These are phyloP conservation scores for Paramecium octaurelia DNA, from an alignment of 73 alveolate species.

Conservation along the genomic window DNA sequence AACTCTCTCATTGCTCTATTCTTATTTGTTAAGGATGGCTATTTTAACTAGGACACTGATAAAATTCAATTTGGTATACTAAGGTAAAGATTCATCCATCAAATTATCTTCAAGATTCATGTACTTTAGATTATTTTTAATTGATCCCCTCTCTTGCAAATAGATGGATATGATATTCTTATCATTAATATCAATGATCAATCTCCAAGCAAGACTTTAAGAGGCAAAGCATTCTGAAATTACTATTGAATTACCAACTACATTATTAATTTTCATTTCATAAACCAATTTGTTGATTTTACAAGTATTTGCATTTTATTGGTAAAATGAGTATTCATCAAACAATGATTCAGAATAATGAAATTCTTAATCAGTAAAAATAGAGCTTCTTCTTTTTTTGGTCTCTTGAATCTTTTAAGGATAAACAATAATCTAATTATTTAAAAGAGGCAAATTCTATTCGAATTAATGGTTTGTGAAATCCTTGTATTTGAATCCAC, in stretches of 20 bases:
- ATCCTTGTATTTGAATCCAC: constrained; percentile 15
- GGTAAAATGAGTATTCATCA: constrained; percentile 22
- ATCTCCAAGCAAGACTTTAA: constrained; percentile 35
- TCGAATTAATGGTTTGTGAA: neutral
- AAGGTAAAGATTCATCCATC: neutral
- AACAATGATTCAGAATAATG: neutral
- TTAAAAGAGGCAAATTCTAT: neutral
- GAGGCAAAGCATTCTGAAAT: constrained; percentile 19
- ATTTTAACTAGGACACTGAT: neutral
- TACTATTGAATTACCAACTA: neutral
- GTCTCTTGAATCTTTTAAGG: neutral
- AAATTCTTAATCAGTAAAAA: neutral
- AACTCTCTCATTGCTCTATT: neutral
- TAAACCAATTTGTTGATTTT: neutral
- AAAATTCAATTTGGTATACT: neutral
- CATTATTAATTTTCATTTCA: constrained; percentile 2
- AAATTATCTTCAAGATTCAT: neutral
- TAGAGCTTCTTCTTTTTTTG: neutral
- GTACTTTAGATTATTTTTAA: neutral
- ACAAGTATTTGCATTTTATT: neutral
- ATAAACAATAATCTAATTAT: neutral
- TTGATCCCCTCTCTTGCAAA: neutral
- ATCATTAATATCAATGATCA: neutral
- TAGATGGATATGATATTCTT: neutral
- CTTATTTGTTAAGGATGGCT: neutral